Base-by-base conservation (phyloP, 1,284 basidiomycete genomes). In the Stereum hirsutum region DNA sequence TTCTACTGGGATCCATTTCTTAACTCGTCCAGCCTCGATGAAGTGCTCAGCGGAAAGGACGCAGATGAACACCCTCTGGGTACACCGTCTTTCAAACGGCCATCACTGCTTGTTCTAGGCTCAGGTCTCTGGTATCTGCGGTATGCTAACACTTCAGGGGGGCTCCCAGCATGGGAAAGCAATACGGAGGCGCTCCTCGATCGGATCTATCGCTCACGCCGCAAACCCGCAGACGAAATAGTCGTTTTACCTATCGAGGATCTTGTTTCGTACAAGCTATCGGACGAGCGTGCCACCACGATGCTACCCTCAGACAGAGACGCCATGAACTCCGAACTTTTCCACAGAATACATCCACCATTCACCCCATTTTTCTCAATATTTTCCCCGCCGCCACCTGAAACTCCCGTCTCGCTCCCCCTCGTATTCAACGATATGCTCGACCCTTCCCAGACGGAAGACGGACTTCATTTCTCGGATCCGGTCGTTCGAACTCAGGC, bases 81-180 rank as follows among this genome's bases (percentile, higher is more conserved):
- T 3, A 23, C 19, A 14, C 39, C 46, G 5, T 43, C 36, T 23
- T 27, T 39, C 11, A 39, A 59, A 4, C 47, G 51, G 2, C 73
- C 83, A 1, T 77, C 82, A 0, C 62, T 95, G 32, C 70, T 92
- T 23, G 81, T 92, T 7, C 59, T 95, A 17, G 90, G 90, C 15
- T 81, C 85, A 10, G 90, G 91, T 0, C 66, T 94, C 28, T 93
- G 90, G 90, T 90, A 88, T 57, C 72, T 94, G 31, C 80, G 86
- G 25, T 81, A 90, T 58, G 68, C 76, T 1, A 61, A 70, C 30
- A 54, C 65, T 14, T 84, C 85, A 1, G 87, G 86, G 15, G 89
- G 88, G 2, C 66, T 90, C 21, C 64, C 78, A 23, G 70, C 79
- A 2, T 94, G 88, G 87, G 85, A 84, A 52, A 69, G 68, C 15